phyloP scores from a whole-genome alignment of 768 basidiomycete species.

The Dendrothele bispora region DNA sequence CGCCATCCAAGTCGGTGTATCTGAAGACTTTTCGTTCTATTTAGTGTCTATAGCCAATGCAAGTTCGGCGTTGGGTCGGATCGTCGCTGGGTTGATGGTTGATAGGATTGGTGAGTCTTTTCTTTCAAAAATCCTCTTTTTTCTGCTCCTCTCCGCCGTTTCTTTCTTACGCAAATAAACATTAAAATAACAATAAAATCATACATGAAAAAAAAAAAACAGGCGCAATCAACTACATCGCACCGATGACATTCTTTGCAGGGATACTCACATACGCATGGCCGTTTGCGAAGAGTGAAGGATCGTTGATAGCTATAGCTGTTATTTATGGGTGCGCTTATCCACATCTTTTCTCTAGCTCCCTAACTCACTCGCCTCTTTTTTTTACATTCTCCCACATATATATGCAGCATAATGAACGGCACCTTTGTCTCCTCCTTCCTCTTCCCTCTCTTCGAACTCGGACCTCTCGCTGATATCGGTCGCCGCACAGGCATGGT shows the following conservation, averaged over 20 bases:
- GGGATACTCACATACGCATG: constrained; percentile 65
- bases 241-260: constrained; percentile 24
- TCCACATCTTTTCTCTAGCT: constrained; percentile 21
- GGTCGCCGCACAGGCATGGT: constrained; percentile 65
- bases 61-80: constrained; percentile 53
- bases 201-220: constrained; percentile 39
- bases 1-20: constrained; percentile 44
- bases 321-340: constrained; percentile 62
- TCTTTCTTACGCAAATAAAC: constrained; percentile 8
- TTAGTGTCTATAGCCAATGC: constrained; percentile 64
- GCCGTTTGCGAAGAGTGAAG: constrained; percentile 57
- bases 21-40: constrained; percentile 52
- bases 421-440: constrained; percentile 64
- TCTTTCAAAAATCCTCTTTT: neutral
- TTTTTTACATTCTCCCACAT: constrained; percentile 6
- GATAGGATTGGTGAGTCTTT: constrained; percentile 46
- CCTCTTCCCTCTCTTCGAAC: constrained; percentile 54
- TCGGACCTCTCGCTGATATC: constrained; percentile 61
- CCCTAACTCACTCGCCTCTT: neutral
- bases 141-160: neutral
- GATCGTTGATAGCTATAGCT: constrained; percentile 49
- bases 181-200: constrained; percentile 39
- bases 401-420: constrained; percentile 46
- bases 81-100: constrained; percentile 45
- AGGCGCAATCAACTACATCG: constrained; percentile 8